phyloP scores from a whole-genome alignment of 192 early-diverging fungal genomes.

The Entomortierella lignicola region DNA sequence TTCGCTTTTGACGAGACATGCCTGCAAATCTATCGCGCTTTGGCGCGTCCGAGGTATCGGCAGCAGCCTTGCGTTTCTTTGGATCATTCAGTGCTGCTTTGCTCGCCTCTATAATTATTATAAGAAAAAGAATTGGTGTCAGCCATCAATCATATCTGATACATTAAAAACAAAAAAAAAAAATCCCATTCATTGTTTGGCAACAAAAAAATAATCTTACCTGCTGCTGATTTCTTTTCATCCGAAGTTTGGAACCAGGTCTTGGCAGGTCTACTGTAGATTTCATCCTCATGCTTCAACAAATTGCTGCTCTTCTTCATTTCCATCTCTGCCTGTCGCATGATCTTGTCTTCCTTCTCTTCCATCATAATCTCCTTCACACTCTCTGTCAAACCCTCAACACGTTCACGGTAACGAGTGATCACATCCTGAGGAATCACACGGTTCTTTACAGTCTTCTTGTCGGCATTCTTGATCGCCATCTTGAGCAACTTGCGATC shows the following conservation, averaged over 20 bases:
- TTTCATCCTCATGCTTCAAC: slow-evolving; percentile 86
- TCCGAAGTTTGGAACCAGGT: slow-evolving; percentile 94
- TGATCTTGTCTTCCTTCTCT: slow-evolving; percentile 83
- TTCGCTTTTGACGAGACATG: slow-evolving; percentile 59
- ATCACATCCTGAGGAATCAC: slow-evolving; percentile 86
- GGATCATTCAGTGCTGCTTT: slow-evolving; percentile 33
- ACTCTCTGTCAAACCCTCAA: slow-evolving; percentile 75
- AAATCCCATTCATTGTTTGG: background rate
- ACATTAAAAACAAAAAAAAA: background rate
- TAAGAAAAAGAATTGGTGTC: too few species aligned
- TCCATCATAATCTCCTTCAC: slow-evolving; percentile 76
- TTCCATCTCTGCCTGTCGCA: slow-evolving; percentile 93
- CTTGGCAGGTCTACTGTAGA: slow-evolving; percentile 86
- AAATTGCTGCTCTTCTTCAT: slow-evolving; percentile 87
- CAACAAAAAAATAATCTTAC: slow-evolving; percentile 14
- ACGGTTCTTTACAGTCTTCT: slow-evolving; percentile 88
- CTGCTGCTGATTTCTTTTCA: slow-evolving; percentile 77
- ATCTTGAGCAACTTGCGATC: slow-evolving; percentile 94
- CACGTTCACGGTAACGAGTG: slow-evolving; percentile 76
- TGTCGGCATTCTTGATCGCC: slow-evolving; percentile 86
- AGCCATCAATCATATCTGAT: too few species aligned
- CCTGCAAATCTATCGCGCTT: slow-evolving; percentile 62
- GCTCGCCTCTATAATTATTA: slow-evolving; percentile 17
- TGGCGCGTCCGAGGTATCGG: slow-evolving; percentile 29
- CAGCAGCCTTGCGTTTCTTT: slow-evolving; percentile 51